phyloP scores from a whole-genome alignment of 192 early-diverging fungal genomes.

The Chytriomyces sp. region DNA sequence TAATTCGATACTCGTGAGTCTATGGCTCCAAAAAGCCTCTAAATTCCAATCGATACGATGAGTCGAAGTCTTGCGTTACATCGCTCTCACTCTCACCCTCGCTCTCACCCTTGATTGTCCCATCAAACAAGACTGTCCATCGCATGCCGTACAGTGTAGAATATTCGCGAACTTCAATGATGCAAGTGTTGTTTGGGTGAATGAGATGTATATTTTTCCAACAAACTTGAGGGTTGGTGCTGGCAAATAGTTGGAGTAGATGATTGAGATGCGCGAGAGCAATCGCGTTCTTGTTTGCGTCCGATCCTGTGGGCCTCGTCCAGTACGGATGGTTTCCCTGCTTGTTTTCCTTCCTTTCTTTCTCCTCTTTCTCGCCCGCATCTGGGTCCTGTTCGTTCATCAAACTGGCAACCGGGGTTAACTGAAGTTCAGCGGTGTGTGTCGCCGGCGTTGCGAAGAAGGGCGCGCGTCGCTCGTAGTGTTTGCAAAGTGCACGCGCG shows the following conservation, averaged over 20 bases:
- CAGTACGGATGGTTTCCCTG: conserved; percentile 8
- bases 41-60: conserved; percentile 15
- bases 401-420: neutral
- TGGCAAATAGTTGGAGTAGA: neutral
- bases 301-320: conserved; percentile 12
- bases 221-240: neutral
- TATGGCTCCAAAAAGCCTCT: conserved; percentile 24
- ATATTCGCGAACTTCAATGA: conserved; percentile 15
- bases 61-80: neutral
- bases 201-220: conserved; percentile 28
- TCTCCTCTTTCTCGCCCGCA: neutral
- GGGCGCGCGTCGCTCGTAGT: conserved; percentile 1
- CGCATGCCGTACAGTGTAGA: conserved; percentile 13
- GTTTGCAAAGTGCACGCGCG: conserved; percentile 24
- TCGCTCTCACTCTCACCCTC: neutral
- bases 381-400: neutral
- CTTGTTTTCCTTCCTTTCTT: neutral
- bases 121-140: conserved; percentile 23
- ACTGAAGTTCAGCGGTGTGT: neutral
- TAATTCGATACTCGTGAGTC: neutral
- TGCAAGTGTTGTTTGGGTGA: conserved; percentile 20
- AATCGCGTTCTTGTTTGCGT: conserved; percentile 8
- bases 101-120: too few relatives aligned
- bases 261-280: conserved; percentile 6
- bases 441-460: neutral